Base-by-base conservation (phyloP, 306 rosid species). In the Trifolium dubium region DNA sequence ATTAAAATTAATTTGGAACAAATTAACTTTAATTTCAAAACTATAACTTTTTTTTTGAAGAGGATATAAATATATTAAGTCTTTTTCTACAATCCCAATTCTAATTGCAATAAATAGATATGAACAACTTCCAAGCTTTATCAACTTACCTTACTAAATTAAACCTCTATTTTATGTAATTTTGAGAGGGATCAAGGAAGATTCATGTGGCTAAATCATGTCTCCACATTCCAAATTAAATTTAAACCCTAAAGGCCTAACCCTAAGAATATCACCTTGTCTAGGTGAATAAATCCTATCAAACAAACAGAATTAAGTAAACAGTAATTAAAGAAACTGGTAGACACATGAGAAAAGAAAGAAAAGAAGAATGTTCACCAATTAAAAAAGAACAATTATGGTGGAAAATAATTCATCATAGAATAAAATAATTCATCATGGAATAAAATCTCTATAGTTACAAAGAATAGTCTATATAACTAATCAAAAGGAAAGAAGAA, bases 61-160 rank as follows among this genome's bases (percentile, higher is more conserved):
- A 49, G n/a, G n/a, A n/a, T n/a, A n/a, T n/a, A 31, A 31, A 31
- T 3, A 31, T 47, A n/a, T 49, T 49, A 49, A 49, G n/a, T 49
- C n/a, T 49, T 5, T 43, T 7, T 49, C 7, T 9, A 31, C 55
- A 61, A 60, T 9, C 18, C 81, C 72, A 59, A 31, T 35, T 18
- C 44, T 37, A 49, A 35, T 39, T 53, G 30, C 55, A 35, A 58
- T 30, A 23, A 40, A 47, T 49, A 34, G 77, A 71, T 17, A 56
- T 17, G 77, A 82, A 71, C 85, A 84, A 82, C 55, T 84, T 71
- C 70, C 73, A 10, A 40, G 3, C 59, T 18, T 76, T 19, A 67
- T 76, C 67, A 70, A 77, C 62, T 58, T 78, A n/a, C 64, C 69
- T 56, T 62, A 77, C 23, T 72, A 76, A 65, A 68, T 69, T 55